Percentiles rank a stretch among this genome's conserved stretches.
phyloP scores from a whole-genome alignment of 2,329 filamentous ascomycete genomes.

The Cladosporium sp. region DNA sequence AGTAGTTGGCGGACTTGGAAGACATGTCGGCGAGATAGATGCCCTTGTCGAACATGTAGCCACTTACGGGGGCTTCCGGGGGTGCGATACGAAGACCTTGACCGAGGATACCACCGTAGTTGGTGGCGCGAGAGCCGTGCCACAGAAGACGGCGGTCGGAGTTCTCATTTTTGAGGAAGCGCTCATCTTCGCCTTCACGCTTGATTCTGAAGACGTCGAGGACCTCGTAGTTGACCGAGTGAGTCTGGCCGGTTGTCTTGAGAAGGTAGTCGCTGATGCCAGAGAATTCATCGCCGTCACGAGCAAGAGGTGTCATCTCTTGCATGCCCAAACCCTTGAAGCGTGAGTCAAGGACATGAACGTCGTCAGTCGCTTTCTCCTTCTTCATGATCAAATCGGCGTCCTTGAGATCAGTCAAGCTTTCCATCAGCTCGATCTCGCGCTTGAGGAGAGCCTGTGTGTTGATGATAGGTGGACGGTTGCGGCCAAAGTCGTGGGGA shows the following conservation, averaged over 20 bases:
- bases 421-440: constrained; percentile 76
- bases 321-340: constrained; percentile 66
- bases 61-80: constrained; percentile 66
- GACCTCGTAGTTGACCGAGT: constrained; percentile 56
- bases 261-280: constrained; percentile 63
- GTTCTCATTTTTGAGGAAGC: constrained; percentile 57
- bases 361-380: constrained; percentile 41
- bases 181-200: constrained; percentile 64
- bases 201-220: constrained; percentile 79
- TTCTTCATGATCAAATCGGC: constrained; percentile 71
- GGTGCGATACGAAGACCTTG: constrained; percentile 89
- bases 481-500: constrained; percentile 73
- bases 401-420: constrained; percentile 79
- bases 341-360: constrained; percentile 67
- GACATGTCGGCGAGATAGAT: constrained; percentile 85
- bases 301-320: constrained; percentile 69
- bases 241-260: constrained; percentile 63
- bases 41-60: constrained; percentile 76
- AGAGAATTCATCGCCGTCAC: constrained; percentile 56
- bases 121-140: constrained; percentile 80
- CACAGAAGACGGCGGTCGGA: constrained; percentile 73
- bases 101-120: constrained; percentile 80
- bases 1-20: constrained; percentile 78
- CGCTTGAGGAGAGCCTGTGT: constrained; percentile 57
- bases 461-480: constrained; percentile 64